phyloP scores from a whole-genome alignment of 202 grass and related monocot genomes.

The Digitaria exilis region DNA sequence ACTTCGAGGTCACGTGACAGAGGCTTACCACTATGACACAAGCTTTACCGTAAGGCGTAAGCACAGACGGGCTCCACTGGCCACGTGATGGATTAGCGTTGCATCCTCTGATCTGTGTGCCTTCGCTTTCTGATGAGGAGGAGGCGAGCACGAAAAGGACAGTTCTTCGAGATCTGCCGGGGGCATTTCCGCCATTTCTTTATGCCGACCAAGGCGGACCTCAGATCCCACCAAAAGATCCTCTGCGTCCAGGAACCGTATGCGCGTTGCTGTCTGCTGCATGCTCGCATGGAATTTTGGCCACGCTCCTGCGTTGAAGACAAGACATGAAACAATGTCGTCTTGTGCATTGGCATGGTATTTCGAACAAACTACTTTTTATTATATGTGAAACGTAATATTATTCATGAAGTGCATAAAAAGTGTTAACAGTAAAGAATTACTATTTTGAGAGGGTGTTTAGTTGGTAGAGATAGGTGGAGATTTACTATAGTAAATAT shows the following conservation, averaged over 20 bases:
- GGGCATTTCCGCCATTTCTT: slow-evolving; percentile 12
- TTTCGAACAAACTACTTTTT: neutral
- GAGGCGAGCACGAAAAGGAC: slow-evolving; percentile 19
- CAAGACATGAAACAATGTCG: neutral
- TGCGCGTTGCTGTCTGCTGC: too few relatives aligned
- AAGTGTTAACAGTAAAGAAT: neutral
- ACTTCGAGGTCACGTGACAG: neutral
- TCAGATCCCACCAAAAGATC: slow-evolving; percentile 9
- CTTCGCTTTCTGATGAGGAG: neutral
- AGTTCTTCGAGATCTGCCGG: slow-evolving; percentile 17
- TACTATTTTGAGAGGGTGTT: too few relatives aligned
- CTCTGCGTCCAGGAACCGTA: neutral
- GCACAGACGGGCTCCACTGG: neutral
- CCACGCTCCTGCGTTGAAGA: neutral
- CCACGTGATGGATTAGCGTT: slow-evolving; percentile 23
- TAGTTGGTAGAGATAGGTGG: too few relatives aligned
- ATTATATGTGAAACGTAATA: neutral
- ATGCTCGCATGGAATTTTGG: neutral
- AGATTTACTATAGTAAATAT: too few relatives aligned
- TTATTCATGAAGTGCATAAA: neutral
- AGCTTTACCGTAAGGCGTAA: too few relatives aligned
- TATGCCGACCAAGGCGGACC: neutral
- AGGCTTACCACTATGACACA: too few relatives aligned
- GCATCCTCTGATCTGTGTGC: neutral
- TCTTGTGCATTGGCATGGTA: neutral